Conservation (phyloP, 1,139 yeast genomes). For the Keqinozyma sinolaborantium region DNA sequence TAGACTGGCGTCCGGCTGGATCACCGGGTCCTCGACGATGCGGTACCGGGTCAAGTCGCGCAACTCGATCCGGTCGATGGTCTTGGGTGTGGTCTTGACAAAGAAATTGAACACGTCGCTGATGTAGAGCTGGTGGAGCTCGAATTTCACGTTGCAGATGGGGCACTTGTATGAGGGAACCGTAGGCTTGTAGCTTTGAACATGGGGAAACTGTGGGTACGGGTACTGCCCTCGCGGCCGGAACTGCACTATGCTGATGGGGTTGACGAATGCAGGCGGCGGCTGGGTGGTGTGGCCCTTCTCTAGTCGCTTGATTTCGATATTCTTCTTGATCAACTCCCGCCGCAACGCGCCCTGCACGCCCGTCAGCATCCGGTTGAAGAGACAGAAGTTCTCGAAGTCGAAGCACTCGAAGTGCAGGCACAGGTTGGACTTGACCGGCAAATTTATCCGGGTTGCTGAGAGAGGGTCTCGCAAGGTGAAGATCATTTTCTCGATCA, state of each 20-base stretch:
- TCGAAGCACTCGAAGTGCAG: conserved; percentile 47
- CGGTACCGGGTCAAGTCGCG: conserved; percentile 33
- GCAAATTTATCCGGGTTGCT: conserved; percentile 35
- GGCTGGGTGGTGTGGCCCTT: conserved; percentile 7
- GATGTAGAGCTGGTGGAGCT: conserved; percentile 32
- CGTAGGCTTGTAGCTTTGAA: neutral
- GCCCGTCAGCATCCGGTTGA: conserved; percentile 32
- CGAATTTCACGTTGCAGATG: conserved; percentile 34
- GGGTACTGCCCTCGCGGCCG: neutral
- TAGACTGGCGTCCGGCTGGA: conserved; percentile 3
- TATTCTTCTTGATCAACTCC: conserved; percentile 23
- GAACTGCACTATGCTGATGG: neutral
- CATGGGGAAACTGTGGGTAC: neutral
- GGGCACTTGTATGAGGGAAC: conserved; percentile 37
- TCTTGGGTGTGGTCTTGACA: conserved; percentile 35
- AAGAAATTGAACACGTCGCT: conserved; percentile 43
- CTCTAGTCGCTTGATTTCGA: conserved; percentile 19
- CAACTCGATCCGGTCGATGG: conserved; percentile 34
- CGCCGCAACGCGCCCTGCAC: conserved; percentile 23
- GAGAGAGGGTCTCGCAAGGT: conserved; percentile 30
- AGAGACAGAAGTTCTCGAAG: conserved; percentile 39
- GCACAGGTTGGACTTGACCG: conserved; percentile 37
- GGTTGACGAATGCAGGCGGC: conserved; percentile 2
- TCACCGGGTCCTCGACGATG: conserved; percentile 23
- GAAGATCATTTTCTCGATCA: conserved; percentile 26